Base-by-base conservation (phyloP, 371 early-diverging fungal species). In the Mortierella sp. region DNA sequence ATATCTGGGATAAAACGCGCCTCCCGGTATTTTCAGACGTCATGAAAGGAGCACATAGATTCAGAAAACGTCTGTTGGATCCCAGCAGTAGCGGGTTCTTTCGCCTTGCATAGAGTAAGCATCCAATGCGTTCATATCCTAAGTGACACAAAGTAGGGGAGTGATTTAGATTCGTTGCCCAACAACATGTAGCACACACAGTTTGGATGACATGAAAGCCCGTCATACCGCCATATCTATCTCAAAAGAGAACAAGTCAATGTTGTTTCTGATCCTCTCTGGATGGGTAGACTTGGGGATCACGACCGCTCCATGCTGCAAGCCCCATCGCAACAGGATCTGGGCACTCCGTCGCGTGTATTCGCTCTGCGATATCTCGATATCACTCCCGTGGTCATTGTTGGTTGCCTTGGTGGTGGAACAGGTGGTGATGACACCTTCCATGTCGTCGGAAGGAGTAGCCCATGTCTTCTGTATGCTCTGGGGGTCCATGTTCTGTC, bases 281-380 rank as follows among this genome's bases (percentile, higher is more conserved):
- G 74, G 72, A 5, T 66, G 71, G 8, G 78, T 87, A 9, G 91
- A 84, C 67, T 93, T 93, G 1, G 93, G 92, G 38, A 92, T 87
- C 19, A 91, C 87, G 13, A 81, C 73, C 54, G 80, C 78, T 0
- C 79, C 83, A 74, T 87, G 90, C 41, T 88, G 85, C 7, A 95
- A 64, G 3, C 91, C 92, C 94, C 95, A 97, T 26, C 87, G 74
- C 5, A 97, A 72, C 63, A 96, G 79, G 18, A 94, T 82, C 56
- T 91, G 89, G 4, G 96, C 91, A 3, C 70, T 54, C 0, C 89
- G 82, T 19, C 79, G 70, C 9, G 69, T 42, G 24, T 76, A 76
- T 12, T 61, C 54, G 3, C 4, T 14, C 16, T 26, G 23, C 12
- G 49, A 31, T 18, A 27, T 47, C 10, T 23, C 28, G 14, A 34